Percentiles rank a stretch among this genome's conserved stretches.
These are phyloP conservation scores for Oryza meridionalis DNA, from an alignment of 176 grass and related monocot genomes.

Conservation along the genomic window DNA sequence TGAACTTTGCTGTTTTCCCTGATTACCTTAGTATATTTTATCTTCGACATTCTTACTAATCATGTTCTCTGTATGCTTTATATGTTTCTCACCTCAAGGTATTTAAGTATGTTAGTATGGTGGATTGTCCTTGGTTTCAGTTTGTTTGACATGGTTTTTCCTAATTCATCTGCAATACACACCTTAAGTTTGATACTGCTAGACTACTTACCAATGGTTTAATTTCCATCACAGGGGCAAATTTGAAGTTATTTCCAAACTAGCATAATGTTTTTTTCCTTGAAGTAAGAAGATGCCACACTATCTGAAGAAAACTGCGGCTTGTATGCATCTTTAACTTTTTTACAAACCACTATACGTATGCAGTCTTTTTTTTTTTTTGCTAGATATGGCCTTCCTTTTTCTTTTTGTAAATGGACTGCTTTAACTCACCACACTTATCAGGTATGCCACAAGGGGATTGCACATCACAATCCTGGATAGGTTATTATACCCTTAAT, in stretches of 20 bases:
- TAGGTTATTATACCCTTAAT: constrained; percentile 26
- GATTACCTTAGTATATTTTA: background rate
- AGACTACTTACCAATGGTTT: background rate
- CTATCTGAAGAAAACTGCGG: background rate
- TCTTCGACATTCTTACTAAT: background rate
- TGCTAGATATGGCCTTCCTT: constrained; percentile 23
- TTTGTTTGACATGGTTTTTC: background rate
- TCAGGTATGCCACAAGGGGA: constrained; percentile 35
- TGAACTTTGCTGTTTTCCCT: background rate
- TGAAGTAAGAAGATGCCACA: background rate
- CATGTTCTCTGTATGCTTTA: background rate
- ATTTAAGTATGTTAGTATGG: background rate
- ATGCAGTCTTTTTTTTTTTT: background rate
- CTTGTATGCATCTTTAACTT: background rate
- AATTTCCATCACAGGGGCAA: background rate
- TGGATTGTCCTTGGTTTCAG: background rate
- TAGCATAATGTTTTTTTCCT: background rate
- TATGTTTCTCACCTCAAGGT: background rate
- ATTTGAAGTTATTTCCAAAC: background rate
- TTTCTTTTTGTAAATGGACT: constrained; percentile 19
- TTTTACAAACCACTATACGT: constrained; percentile 1
- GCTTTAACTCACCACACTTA: constrained; percentile 34
- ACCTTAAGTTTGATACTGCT: background rate
- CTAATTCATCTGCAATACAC: background rate
- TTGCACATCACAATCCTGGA: constrained; percentile 25